Percentiles rank a stretch among this genome's conserved stretches.
These are phyloP conservation scores for Cladorrhinum samala DNA, from an alignment of 495 filamentous ascomycete genomes.

Conservation along the genomic window DNA sequence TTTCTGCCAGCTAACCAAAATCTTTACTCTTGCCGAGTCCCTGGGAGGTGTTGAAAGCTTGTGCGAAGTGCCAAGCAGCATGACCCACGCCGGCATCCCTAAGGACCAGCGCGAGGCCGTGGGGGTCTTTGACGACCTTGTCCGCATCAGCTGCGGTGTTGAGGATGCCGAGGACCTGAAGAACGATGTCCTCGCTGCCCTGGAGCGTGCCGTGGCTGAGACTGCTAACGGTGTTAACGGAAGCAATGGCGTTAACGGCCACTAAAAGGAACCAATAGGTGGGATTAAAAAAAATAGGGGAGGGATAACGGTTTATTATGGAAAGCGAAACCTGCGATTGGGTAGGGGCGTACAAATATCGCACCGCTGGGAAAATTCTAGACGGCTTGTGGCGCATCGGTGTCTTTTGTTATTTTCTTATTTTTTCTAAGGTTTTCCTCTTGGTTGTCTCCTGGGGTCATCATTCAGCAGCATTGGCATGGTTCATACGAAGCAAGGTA, in stretches of 20 bases:
- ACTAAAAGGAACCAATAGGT: not conserved
- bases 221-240: conserved; percentile 27
- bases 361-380: no score
- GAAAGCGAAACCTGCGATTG: no score
- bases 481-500: no score
- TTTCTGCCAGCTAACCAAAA: conserved; percentile 82
- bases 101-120: conserved; percentile 80
- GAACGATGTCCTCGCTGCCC: conserved; percentile 75
- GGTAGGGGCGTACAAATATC: no score
- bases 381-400: no score
- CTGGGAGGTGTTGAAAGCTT: conserved; percentile 90
- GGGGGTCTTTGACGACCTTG: conserved; percentile 95
- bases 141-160: conserved; percentile 87
- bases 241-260: conserved; percentile 11
- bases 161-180: conserved; percentile 85
- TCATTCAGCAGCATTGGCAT: no score
- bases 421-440: no score
- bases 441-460: no score
- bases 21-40: conserved; percentile 92
- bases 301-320: not conserved
- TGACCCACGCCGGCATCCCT: conserved; percentile 97
- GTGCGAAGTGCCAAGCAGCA: conserved; percentile 83
- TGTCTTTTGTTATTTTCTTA: no score
- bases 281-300: not conserved
- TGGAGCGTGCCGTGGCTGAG: conserved; percentile 63